Evolutionary conservation across 2,329 filamentous ascomycete species (phyloP).

Genomic region (Epichloe bromicola): DNA sequence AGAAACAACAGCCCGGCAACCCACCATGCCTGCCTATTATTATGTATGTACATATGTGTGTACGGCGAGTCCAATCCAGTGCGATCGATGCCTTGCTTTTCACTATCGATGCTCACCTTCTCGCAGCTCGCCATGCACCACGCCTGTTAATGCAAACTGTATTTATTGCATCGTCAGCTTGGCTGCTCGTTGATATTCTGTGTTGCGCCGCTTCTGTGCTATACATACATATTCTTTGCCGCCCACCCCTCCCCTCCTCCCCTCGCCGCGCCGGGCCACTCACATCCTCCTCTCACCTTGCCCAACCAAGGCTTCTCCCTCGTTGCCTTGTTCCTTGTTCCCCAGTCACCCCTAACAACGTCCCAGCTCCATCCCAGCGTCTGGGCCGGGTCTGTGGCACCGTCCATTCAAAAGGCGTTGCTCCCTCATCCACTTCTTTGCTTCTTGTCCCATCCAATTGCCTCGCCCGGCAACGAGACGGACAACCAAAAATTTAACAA

Average conservation of each 20-base stretch:
- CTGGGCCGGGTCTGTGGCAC: slow-evolving; percentile 14
- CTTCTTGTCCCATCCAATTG: slow-evolving; percentile 18
- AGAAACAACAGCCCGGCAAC: background rate
- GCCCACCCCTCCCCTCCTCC: background rate
- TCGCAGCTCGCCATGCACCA: no score
- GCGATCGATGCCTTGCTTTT: background rate
- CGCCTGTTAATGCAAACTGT: no score
- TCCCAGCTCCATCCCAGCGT: slow-evolving; percentile 15
- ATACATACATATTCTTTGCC: background rate
- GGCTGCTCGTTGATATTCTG: background rate
- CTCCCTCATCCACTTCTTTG: slow-evolving; percentile 21
- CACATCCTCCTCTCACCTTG: background rate
- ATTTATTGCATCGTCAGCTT: no score
- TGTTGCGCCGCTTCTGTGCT: background rate
- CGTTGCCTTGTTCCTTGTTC: background rate
- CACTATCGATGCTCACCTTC: no score
- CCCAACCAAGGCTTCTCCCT: background rate
- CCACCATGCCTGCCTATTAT: background rate
- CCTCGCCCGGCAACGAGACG: slow-evolving; percentile 11
- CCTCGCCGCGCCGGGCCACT: background rate
- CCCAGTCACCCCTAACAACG: slow-evolving; percentile 19
- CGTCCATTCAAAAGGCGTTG: slow-evolving; percentile 28
- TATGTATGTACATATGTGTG: no score
- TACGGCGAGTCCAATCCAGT: background rate
- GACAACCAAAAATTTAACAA: slow-evolving; percentile 2